Conservation (phyloP, 140 eudicot genomes). For the Erigeron philadelphicus region DNA sequence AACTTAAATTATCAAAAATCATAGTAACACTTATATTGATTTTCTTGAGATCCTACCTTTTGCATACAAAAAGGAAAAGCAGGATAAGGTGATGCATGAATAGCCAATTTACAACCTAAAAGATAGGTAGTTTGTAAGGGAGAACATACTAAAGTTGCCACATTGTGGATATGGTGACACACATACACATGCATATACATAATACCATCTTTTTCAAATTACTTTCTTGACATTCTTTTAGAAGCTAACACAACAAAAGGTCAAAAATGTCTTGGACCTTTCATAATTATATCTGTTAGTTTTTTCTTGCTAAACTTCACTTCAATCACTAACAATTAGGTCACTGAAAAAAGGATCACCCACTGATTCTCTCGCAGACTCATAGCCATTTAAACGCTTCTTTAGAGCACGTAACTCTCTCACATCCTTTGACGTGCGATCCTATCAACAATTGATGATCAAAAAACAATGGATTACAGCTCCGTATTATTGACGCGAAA, state of each 20-base stretch:
- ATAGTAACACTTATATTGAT: neutral
- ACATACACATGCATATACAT: slow-evolving; percentile 22
- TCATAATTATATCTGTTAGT: slow-evolving; percentile 7
- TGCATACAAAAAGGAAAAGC: slow-evolving; percentile 11
- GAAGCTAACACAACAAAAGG: slow-evolving; percentile 21
- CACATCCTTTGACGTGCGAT: slow-evolving; percentile 58
- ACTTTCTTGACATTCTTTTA: slow-evolving; percentile 10
- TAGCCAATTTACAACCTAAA: slow-evolving; percentile 24
- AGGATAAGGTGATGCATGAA: slow-evolving; percentile 26
- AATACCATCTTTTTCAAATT: slow-evolving; percentile 3
- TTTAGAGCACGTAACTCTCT: slow-evolving; percentile 75
- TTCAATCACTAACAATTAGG: slow-evolving; percentile 27
- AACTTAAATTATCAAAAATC: neutral
- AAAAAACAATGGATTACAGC: too few species aligned
- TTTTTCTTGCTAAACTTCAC: slow-evolving; percentile 15
- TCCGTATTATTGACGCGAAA: too few species aligned
- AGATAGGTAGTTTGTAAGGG: slow-evolving; percentile 5
- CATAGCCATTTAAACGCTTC: slow-evolving; percentile 61
- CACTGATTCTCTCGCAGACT: slow-evolving; percentile 64
- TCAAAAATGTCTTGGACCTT: slow-evolving; percentile 17
- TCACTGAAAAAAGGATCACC: slow-evolving; percentile 65
- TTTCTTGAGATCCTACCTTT: neutral
- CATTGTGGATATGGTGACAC: slow-evolving; percentile 27
- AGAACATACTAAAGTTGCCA: slow-evolving; percentile 19
- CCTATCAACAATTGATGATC: slow-evolving; percentile 33